Evolutionary conservation across 305 asterid genomes (phyloP).

Genomic region (Galium porrigens): DNA sequence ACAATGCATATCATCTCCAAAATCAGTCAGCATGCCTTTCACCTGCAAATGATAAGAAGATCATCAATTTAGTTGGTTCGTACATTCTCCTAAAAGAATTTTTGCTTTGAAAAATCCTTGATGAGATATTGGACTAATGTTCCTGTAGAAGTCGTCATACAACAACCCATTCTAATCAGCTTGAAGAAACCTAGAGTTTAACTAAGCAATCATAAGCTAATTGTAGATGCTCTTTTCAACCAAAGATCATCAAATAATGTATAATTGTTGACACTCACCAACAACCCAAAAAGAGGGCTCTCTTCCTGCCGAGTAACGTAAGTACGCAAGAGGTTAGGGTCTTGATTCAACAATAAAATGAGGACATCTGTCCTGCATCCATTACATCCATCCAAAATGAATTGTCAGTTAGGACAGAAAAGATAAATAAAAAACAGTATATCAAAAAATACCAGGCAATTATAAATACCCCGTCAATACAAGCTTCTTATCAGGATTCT

Average conservation of each 20-base stretch:
- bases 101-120: neutral
- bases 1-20: constrained; percentile 90
- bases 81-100: neutral
- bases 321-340: constrained; percentile 66
- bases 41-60: constrained; percentile 41
- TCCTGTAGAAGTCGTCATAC: neutral
- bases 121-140: neutral
- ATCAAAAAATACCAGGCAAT: constrained; percentile 12
- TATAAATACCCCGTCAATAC: constrained; percentile 73
- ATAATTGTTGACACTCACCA: constrained; percentile 39
- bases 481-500: constrained; percentile 71
- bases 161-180: neutral
- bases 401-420: constrained; percentile 2
- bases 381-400: constrained; percentile 24
- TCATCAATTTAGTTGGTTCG: neutral
- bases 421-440: neutral
- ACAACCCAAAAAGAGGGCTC: constrained; percentile 56
- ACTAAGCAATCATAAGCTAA: neutral
- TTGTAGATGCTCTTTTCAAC: neutral
- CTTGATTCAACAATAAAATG: constrained; percentile 69
- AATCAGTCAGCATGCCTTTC: constrained; percentile 77
- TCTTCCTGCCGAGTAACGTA: constrained; percentile 65
- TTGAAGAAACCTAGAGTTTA: neutral
- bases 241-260: neutral
- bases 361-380: constrained; percentile 96